Base-by-base conservation (phyloP, 2,329 filamentous ascomycete species). In the Alternaria novae-zelandiae region DNA sequence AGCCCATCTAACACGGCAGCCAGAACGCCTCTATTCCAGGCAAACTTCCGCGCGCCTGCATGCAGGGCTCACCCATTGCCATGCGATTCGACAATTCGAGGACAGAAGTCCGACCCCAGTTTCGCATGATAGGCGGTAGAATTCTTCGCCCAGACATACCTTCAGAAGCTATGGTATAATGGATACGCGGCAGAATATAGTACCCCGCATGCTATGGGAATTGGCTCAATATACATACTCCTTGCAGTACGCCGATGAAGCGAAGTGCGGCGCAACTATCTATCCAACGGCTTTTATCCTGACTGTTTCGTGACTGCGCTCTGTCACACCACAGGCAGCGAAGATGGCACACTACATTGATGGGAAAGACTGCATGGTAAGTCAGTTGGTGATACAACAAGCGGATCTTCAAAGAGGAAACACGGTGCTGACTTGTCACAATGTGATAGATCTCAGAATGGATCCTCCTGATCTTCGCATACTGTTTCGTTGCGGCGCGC, bases 291-390 rank as follows among this genome's bases (percentile, higher is more conserved):
- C 41, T 59, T 58, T 54, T 61, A 47, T 20, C 26, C 55, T 32
- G 43, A 28, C 28, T 46, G 21, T 32, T 59, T 54, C 30, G 44
- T 59, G 43, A 28, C 49, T 28, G 32, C 12, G 6, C 15, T 30
- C 30, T 44, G 43, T 59, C 44, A 59, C 60, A 55, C 30, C 20
- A 63, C 56, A 54, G 36, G 25, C 47, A 45, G 21, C 10, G 15
- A 61, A 30, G 26, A 69, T 67, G 68, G 63, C 61, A 36, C 57
- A 69, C 57, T 56, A 45, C 30, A 69, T 70, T 15, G 65, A 67
- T 47, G 68, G 66, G 26, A 69, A 70, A 59, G 68, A 70, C 57
- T 49, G 28, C 49, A 70, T 70, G 66, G 68, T 70, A 54, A 43
- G 46, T 32, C 17, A 36, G 46, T 32, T 17, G n/a, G n/a, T 26